These are phyloP conservation scores for Prunus armeniaca DNA, from an alignment of 306 rosid genomes.

Conservation along the genomic window DNA sequence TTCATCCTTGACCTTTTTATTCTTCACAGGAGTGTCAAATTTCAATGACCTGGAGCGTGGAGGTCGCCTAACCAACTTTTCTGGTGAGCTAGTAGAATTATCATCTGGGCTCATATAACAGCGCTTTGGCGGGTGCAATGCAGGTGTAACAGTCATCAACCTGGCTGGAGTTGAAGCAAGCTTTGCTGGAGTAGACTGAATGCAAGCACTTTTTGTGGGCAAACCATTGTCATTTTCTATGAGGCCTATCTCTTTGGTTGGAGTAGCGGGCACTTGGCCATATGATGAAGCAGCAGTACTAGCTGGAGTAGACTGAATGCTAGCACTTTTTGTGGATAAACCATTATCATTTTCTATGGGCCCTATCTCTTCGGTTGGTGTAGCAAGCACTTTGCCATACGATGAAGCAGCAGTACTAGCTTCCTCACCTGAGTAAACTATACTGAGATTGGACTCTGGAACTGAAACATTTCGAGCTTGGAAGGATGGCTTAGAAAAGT, in stretches of 20 bases:
- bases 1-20: conserved; percentile 21
- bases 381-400: conserved; percentile 15
- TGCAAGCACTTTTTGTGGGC: conserved; percentile 4
- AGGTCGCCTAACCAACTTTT: conserved; percentile 58
- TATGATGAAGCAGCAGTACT: conserved; percentile 14
- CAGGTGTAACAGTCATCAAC: conserved; percentile 65
- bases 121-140: conserved; percentile 48
- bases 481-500: conserved; percentile 38
- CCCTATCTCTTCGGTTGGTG: conserved; percentile 42
- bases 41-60: conserved; percentile 57
- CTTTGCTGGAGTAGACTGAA: conserved; percentile 54
- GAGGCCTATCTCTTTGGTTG: conserved; percentile 34
- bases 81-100: conserved; percentile 19
- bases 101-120: conserved; percentile 55
- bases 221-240: conserved; percentile 24
- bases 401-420: conserved; percentile 17
- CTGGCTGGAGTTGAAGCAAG: conserved; percentile 17
- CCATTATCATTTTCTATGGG: conserved; percentile 7
- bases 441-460: conserved; percentile 26
- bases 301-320: background rate
- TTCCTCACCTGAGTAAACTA: background rate
- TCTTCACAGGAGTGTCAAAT: conserved; percentile 73
- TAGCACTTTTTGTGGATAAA: conserved; percentile 8
- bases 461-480: conserved; percentile 17
- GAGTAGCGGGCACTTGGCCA: conserved; percentile 31